A percentile compares a stretch with the other conserved stretches of the same genome.
Conservation (phyloP, 1,139 yeast species). For the Geotrichum reessii region DNA sequence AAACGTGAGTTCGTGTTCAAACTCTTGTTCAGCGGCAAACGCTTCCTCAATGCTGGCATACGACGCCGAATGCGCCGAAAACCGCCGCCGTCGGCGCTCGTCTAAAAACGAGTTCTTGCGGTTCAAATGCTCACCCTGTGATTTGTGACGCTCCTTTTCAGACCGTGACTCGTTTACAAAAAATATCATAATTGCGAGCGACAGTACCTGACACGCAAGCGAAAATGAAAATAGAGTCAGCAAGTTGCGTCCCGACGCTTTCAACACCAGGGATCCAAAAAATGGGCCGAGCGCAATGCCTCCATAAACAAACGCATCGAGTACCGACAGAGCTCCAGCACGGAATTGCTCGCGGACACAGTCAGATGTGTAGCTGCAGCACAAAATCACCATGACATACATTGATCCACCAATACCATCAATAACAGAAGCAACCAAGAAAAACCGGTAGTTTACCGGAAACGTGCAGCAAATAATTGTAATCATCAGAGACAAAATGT, state of each 20-base stretch:
- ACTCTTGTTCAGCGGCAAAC: no score
- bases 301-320: constrained; percentile 51
- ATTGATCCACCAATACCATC: constrained; percentile 54
- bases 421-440: constrained; percentile 40
- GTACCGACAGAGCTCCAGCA: constrained; percentile 50
- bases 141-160: constrained; percentile 42
- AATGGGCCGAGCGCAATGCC: constrained; percentile 66
- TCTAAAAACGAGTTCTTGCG: constrained; percentile 11
- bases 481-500: constrained; percentile 30
- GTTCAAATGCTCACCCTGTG: constrained; percentile 26
- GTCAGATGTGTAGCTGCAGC: constrained; percentile 60
- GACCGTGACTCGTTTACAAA: constrained; percentile 58
- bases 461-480: constrained; percentile 26
- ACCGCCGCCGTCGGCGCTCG: constrained; percentile 13
- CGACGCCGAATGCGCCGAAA: background rate
- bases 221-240: constrained; percentile 29
- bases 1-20: background rate
- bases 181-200: constrained; percentile 37
- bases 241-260: constrained; percentile 28
- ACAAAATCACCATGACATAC: constrained; percentile 46
- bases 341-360: constrained; percentile 52
- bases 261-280: constrained; percentile 44
- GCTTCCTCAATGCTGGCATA: background rate
- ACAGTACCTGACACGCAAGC: constrained; percentile 25
- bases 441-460: constrained; percentile 37